Conservation (phyloP, 257 asterid genomes). For the Plantago ovata region DNA sequence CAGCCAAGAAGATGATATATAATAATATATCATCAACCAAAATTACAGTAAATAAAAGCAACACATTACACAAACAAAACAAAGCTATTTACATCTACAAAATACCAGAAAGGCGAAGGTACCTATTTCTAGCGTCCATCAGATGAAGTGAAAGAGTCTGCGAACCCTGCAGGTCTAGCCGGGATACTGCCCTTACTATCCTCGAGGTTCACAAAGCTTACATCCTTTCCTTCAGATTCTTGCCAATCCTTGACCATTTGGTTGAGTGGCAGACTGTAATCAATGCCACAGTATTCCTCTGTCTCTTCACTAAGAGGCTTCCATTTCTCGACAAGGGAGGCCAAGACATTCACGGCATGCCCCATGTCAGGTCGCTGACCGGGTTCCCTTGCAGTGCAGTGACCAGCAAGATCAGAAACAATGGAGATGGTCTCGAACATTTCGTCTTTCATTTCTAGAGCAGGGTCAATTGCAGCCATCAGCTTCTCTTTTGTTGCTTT, state of each 20-base stretch:
- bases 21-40: neutral
- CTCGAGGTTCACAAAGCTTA: slow-evolving; percentile 55
- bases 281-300: slow-evolving; percentile 80
- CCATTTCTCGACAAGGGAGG: slow-evolving; percentile 84
- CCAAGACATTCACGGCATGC: slow-evolving; percentile 64
- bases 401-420: slow-evolving; percentile 87
- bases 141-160: slow-evolving; percentile 79
- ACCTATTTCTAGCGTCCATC: slow-evolving; percentile 61
- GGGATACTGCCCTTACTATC: slow-evolving; percentile 93
- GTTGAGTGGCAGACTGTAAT: slow-evolving; percentile 84
- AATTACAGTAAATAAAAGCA: slow-evolving; percentile 4
- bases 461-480: slow-evolving; percentile 56
- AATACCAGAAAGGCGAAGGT: neutral
- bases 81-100: slow-evolving; percentile 21
- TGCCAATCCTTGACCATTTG: slow-evolving; percentile 97
- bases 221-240: slow-evolving; percentile 67
- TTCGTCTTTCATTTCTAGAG: slow-evolving; percentile 49
- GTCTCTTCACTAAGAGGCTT: slow-evolving; percentile 59
- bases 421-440: slow-evolving; percentile 48
- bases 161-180: slow-evolving; percentile 79
- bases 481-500: slow-evolving; percentile 64
- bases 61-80: slow-evolving; percentile 16
- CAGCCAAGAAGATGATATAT: neutral
- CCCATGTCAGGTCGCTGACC: slow-evolving; percentile 91
- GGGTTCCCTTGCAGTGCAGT: slow-evolving; percentile 84